Evolutionary conservation across 208 protist genomes (phyloP).

Genomic region (Crithidia fasciculata): DNA sequence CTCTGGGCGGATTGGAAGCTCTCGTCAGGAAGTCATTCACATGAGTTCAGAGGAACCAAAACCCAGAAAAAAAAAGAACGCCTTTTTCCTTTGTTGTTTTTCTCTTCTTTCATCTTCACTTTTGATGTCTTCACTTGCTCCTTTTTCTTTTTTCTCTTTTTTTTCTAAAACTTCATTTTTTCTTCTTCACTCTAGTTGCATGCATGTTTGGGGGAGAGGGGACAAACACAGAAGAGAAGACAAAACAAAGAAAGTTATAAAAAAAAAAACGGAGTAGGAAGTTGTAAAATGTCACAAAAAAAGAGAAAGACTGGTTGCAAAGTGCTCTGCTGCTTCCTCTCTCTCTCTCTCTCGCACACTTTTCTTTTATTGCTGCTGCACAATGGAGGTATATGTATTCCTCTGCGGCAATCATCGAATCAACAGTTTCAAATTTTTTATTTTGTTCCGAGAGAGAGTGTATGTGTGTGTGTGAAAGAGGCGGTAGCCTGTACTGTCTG

Average conservation of each 20-base stretch:
- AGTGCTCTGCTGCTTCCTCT: too few species aligned
- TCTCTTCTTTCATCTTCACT: not conserved
- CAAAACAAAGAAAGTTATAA: not conserved
- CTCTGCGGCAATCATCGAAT: too few species aligned
- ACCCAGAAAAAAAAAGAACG: conserved; percentile 1
- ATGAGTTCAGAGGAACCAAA: not conserved
- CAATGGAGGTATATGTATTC: too few species aligned
- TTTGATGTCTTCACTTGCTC: not conserved
- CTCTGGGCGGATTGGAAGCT: not conserved
- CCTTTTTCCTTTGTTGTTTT: not conserved
- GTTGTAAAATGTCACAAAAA: conserved; percentile 8
- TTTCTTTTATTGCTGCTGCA: not conserved
- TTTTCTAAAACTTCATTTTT: conserved; percentile 9
- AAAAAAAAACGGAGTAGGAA: conserved; percentile 11
- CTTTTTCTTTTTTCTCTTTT: conserved; percentile 5
- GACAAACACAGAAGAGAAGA: not conserved
- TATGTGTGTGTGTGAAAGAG: too few species aligned
- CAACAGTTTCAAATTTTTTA: not conserved
- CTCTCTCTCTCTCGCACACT: not conserved
- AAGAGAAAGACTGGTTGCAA: not conserved
- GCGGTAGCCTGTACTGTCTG: too few species aligned
- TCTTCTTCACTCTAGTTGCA: conserved; percentile 1
- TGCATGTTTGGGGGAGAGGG: not conserved
- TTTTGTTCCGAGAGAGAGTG: not conserved
- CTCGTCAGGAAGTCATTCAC: too few species aligned